A percentile compares a stretch with the other conserved stretches of the same genome.
phyloP scores from a whole-genome alignment of 306 rosid species.

The Cucurbita pepo region DNA sequence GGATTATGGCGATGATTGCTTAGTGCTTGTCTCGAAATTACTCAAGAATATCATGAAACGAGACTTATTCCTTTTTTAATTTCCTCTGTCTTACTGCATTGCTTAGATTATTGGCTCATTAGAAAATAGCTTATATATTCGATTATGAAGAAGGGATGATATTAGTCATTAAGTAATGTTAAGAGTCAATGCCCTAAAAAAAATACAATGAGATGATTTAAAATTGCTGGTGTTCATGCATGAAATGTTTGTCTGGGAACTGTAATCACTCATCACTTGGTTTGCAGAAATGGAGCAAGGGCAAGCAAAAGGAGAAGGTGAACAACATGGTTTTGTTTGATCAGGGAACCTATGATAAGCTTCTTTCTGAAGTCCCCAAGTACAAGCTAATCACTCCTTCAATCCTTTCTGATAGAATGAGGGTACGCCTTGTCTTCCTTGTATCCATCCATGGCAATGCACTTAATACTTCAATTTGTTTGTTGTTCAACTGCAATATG shows the following conservation, averaged over 20 bases:
- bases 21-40: no score
- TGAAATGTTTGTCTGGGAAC: background rate
- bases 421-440: background rate
- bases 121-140: no score
- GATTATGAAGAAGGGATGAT: no score
- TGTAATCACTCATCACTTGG: background rate
- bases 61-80: no score
- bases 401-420: constrained; percentile 13
- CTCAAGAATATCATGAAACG: no score
- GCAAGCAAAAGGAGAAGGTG: constrained; percentile 19
- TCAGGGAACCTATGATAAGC: constrained; percentile 16
- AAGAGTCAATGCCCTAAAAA: no score
- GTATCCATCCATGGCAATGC: background rate
- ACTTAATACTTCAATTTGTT: background rate
- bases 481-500: background rate
- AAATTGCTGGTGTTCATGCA: background rate
- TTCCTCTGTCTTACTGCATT: no score
- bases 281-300: constrained; percentile 16
- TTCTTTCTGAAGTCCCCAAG: constrained; percentile 12
- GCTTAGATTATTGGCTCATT: no score
- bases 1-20: background rate
- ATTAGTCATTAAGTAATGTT: background rate
- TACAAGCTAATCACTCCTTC: constrained; percentile 17
- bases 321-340: constrained; percentile 16
- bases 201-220: background rate